Base-by-base conservation (phyloP, 2,329 filamentous ascomycete genomes). In the Plenodomus biglobosus region DNA sequence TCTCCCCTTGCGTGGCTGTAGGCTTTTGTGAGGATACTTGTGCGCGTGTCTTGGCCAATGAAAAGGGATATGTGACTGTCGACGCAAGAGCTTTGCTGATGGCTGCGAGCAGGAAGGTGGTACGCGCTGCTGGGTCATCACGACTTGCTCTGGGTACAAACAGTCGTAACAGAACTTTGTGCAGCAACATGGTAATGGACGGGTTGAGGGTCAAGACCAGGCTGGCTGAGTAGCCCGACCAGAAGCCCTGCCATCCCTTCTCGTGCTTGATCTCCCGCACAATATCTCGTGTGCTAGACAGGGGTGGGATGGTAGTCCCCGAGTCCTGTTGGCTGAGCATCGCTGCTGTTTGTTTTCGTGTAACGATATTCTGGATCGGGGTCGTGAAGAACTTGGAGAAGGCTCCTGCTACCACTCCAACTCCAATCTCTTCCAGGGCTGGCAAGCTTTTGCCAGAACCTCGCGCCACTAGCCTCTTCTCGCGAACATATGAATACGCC, bases 181-280 rank as follows among this genome's bases (percentile, higher is more conserved):
- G 89, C 22, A 95, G 76, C 58, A 92, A 85, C 67, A 96, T 92
- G 0, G 92, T 95, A 55, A 96, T 80, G 56, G 87, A 86, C 1
- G 92, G 91, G 62, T 96, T 96, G 21, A 95, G 77, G 1, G 91
- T 92, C 42, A 95, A 74, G 34, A 96, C 79, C 48, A 95, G 71
- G 18, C 82, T 86, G 1, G 90, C 90, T 17, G 87, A 89, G 69
- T 95, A 95, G 0, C 91, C 91, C 0, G 90, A 86, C 92, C 91
- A 96, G 61, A 96, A 86, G 2, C 90, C 90, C 38, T 76, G 66
- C 8, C 91, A 50, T 0, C 91, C 90, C 58, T 86, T 87, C 66
- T 92, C 86, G 1, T 75, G 64, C 35, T 76, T 74, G 50, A 95
- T 92, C 36, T 82, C 78, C 1, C 75, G 70, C 16, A 85, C 78